Conservation (phyloP, 192 early-diverging fungal genomes). For the Backusella australiensis region DNA sequence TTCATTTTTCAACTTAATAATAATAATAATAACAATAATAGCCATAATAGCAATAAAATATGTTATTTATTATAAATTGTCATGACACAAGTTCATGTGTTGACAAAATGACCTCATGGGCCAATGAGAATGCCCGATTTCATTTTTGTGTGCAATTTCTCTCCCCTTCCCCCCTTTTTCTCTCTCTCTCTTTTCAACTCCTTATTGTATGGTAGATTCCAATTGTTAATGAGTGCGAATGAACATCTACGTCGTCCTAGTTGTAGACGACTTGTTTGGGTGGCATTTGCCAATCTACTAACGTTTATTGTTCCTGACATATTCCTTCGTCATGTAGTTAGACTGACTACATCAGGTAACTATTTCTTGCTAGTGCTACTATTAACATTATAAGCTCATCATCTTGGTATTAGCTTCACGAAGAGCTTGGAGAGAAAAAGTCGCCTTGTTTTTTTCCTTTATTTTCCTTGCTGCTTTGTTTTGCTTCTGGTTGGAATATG, state of each 20-base stretch:
- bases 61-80: too few species aligned
- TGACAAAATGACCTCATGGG: neutral
- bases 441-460: slow-evolving; percentile 25
- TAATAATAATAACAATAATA: too few species aligned
- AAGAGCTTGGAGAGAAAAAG: slow-evolving; percentile 32
- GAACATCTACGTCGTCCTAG: slow-evolving; percentile 15
- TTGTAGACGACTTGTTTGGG: slow-evolving; percentile 24
- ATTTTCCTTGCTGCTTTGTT: slow-evolving; percentile 16
- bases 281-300: slow-evolving; percentile 20
- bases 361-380: neutral
- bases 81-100: neutral
- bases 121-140: neutral
- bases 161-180: neutral
- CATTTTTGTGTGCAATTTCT: neutral
- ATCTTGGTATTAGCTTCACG: slow-evolving; percentile 16
- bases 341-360: slow-evolving; percentile 24
- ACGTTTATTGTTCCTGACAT: slow-evolving; percentile 27
- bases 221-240: slow-evolving; percentile 4
- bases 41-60: neutral
- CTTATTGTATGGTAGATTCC: slow-evolving; percentile 12
- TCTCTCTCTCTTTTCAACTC: neutral
- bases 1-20: neutral
- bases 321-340: slow-evolving; percentile 10
- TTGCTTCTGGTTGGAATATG: slow-evolving; percentile 30
- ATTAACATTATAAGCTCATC: neutral